These are phyloP conservation scores for Zygosaccharomyces pseudobailii DNA, from an alignment of 1,139 yeast genomes.

Conservation along the genomic window DNA sequence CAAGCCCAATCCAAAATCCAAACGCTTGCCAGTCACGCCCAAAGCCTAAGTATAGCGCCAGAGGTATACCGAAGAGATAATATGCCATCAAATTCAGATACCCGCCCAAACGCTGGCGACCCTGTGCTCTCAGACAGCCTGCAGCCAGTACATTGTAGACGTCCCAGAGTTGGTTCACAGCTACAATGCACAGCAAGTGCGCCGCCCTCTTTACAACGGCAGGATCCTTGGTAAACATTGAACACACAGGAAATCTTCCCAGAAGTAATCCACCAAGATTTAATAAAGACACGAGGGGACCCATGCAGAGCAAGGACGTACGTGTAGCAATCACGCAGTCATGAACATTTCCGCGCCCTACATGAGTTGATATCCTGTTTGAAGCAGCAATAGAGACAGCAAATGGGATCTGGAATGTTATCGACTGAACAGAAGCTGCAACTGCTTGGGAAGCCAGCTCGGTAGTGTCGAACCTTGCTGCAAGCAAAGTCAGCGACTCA, in stretches of 20 bases:
- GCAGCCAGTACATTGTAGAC: slow-evolving; percentile 67
- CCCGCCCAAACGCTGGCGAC: slow-evolving; percentile 72
- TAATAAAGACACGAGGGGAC: slow-evolving; percentile 29
- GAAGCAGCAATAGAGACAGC: slow-evolving; percentile 41
- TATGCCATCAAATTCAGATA: slow-evolving; percentile 61
- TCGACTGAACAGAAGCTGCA: slow-evolving; percentile 38
- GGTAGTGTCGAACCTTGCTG: slow-evolving; percentile 41
- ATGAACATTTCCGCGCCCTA: slow-evolving; percentile 34
- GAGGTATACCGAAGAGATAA: slow-evolving; percentile 56
- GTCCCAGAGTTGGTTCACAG: slow-evolving; percentile 63
- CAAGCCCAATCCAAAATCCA: slow-evolving; percentile 83
- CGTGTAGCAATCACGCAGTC: slow-evolving; percentile 34
- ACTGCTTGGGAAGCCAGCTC: slow-evolving; percentile 42
- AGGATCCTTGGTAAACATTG: slow-evolving; percentile 30
- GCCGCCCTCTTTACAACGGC: slow-evolving; percentile 49
- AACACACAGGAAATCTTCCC: slow-evolving; percentile 27
- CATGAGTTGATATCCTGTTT: slow-evolving; percentile 39
- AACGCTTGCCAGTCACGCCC: slow-evolving; percentile 44
- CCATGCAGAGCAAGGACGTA: slow-evolving; percentile 29
- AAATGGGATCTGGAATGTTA: slow-evolving; percentile 41
- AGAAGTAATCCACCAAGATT: slow-evolving; percentile 32
- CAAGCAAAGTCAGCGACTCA: slow-evolving; percentile 39
- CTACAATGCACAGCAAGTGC: slow-evolving; percentile 55
- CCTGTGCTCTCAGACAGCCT: slow-evolving; percentile 72
- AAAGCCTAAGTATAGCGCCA: slow-evolving; percentile 56